Evolutionary conservation across 108 stramenopile genomes (phyloP), one percentile per base, ranked within the genome.

Genomic region (Cylindrotheca fusiformis): DNA sequence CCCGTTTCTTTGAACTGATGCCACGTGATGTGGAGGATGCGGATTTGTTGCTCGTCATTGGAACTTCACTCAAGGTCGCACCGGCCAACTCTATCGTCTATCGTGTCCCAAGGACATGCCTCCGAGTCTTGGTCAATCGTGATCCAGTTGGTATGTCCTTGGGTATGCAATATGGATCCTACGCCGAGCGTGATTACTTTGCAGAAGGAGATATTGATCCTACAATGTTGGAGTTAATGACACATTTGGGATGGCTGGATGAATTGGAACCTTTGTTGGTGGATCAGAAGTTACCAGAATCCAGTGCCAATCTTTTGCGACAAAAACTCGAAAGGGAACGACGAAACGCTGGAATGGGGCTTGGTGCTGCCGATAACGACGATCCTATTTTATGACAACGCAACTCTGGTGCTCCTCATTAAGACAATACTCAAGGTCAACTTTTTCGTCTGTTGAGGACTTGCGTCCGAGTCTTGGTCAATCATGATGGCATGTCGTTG

Each of bases 1-100:
- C 59, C n/a, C 70, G 68, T 6, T 93, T 95, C 65, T 86, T 84
- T 63, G 49, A 73, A 0, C 63, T 61, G 18, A 76, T 86, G 17
- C 80, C 77, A 2, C 36, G 76, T 29, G 95, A 95, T 66, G 48
- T 91, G 21, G 52, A 63, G 21, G 59, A 77, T 19, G 74, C 67
- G 20, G 90, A 95, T 66, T 57, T 90, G 51, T 60, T 95, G 32
- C 73, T 95, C 27, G 71, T 95, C 22, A 74, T 86, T 46, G 93
- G 88, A 5, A 89, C 88, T 4, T 79, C 77, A 14, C 63, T 90
- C 24, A 57, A 68, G 10, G 88, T 87, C 2, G 83, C 85, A 41
- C 91, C 91, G 4, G 87, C 91, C 44, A 91, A 91, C 58, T 74
- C 65, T 26, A 65, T 95, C 10, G 89, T 89, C 23, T 79, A 81